Evolutionary conservation across 2,329 filamentous ascomycete genomes (phyloP), one percentile per base, ranked within the genome.

Genomic region (Myrmaecium sp.): DNA sequence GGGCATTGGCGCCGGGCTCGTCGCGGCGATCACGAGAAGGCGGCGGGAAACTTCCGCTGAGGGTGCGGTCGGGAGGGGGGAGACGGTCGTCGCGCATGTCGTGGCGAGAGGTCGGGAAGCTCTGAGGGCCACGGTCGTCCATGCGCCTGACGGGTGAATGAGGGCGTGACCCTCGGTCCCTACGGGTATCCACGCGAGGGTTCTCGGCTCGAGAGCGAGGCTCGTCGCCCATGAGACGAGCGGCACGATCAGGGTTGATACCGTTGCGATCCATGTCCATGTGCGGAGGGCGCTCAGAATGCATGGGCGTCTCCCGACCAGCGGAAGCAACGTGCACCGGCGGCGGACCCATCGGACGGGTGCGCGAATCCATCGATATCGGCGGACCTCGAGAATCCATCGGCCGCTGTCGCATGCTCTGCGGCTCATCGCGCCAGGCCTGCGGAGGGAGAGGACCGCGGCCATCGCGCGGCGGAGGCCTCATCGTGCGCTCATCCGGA

Each of bases 181-280:
- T 37, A 28, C 40, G 50, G 23, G 21, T 33, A 24, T 47, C 47
- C 34, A 25, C 39, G 34, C 35, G 32, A 25, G 39, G 27, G 29
- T 39, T 24, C 26, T 54, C 50, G 11, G 37, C 36, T 25, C 43
- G 37, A n/a, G 22, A 28, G 14, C 28, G 25, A 9, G 33, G 33
- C 26, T 41, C 32, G 10, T 49, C 44, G 5, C 32, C 40, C 16
- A 51, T 46, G 21, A 60, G 55, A 18, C 57, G 32, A 9, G 54
- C 52, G 31, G 54, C 46, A 12, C 57, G 54, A 11, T 50, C 55
- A 7, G 56, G 54, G 28, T 60, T 58, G 21, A 60, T 46, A 14
- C 27, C 28, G 12, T n/a, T 18, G 16, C 30, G 30, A 14, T 29
- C 25, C 4, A 17, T 15, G 13, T 7, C 22, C 7, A 8, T 6